Conservation (phyloP, 108 stramenopile genomes). For the Fragilaria radians region DNA sequence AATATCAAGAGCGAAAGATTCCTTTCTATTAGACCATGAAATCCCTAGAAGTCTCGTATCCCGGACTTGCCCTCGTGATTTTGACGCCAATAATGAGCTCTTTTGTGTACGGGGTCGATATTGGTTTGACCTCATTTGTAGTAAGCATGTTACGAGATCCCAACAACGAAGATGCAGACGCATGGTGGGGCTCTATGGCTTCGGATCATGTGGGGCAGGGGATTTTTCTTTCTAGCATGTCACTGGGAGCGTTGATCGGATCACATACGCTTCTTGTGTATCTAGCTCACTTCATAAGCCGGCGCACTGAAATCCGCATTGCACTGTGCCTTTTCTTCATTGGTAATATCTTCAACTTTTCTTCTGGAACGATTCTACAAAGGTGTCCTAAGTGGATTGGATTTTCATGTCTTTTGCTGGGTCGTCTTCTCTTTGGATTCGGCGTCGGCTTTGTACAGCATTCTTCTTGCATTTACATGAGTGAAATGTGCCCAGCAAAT, state of each 20-base stretch:
- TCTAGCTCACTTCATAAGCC: constrained; percentile 37
- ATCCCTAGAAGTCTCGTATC: no score
- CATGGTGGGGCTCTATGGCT: constrained; percentile 14
- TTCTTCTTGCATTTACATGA: constrained; percentile 71
- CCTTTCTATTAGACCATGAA: no score
- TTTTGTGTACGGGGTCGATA: no score
- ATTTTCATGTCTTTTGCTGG: constrained; percentile 27
- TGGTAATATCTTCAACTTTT: constrained; percentile 36
- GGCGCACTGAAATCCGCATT: constrained; percentile 58
- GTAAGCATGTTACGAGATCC: no score
- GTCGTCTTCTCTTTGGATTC: constrained; percentile 49
- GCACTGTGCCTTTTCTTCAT: constrained; percentile 48
- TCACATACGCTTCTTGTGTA: no score
- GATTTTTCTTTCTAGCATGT: constrained; percentile 33
- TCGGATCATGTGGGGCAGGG: constrained; percentile 30
- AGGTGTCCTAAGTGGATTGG: no score
- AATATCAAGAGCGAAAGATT: no score
- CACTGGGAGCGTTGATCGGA: constrained; percentile 41
- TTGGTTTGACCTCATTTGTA: no score
- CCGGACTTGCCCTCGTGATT: no score
- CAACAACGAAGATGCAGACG: no score
- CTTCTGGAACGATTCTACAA: constrained; percentile 21
- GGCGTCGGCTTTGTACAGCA: constrained; percentile 78
- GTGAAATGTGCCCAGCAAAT: constrained; percentile 60
- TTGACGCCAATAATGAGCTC: no score